phyloP scores from a whole-genome alignment of 2,329 filamentous ascomycete species.

The Claviceps monticola region DNA sequence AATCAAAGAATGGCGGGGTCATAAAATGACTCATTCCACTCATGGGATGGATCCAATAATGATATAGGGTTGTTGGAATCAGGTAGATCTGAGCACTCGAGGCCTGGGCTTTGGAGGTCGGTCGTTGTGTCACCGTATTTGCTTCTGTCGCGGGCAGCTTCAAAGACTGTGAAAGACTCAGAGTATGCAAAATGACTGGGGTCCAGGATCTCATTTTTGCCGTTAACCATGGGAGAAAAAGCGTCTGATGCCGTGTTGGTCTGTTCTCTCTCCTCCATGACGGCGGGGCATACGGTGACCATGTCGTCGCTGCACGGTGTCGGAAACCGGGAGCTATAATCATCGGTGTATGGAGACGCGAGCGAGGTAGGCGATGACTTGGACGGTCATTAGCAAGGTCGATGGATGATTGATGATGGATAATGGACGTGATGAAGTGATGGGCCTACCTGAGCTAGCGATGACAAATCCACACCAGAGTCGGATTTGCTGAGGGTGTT shows the following conservation, averaged over 20 bases:
- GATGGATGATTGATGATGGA: background rate
- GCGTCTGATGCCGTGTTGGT: constrained; percentile 1
- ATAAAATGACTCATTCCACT: constrained; percentile 19
- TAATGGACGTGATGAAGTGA: background rate
- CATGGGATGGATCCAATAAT: constrained; percentile 14
- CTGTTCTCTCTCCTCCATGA: constrained; percentile 16
- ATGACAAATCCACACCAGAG: constrained; percentile 15
- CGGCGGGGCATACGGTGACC: constrained; percentile 16
- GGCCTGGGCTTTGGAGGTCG: constrained; percentile 17
- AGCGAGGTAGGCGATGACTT: constrained; percentile 26
- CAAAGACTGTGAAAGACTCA: constrained; percentile 26
- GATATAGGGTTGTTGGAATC: constrained; percentile 13
- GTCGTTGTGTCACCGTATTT: constrained; percentile 19
- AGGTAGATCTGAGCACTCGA: constrained; percentile 14
- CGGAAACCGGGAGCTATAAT: constrained; percentile 28
- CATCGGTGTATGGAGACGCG: constrained; percentile 23
- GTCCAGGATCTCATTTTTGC: constrained; percentile 15
- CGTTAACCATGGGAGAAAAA: constrained; percentile 9
- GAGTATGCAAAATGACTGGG: constrained; percentile 17
- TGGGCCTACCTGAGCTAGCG: constrained; percentile 16
- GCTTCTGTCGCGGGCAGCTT: constrained; percentile 25
- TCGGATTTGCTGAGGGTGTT: constrained; percentile 28
- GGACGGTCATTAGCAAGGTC: background rate
- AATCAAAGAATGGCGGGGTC: constrained; percentile 19
- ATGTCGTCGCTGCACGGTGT: constrained; percentile 42